Evolutionary conservation across 1,284 basidiomycete genomes (phyloP).

Genomic region (Rugiboletus extremiorientalis): DNA sequence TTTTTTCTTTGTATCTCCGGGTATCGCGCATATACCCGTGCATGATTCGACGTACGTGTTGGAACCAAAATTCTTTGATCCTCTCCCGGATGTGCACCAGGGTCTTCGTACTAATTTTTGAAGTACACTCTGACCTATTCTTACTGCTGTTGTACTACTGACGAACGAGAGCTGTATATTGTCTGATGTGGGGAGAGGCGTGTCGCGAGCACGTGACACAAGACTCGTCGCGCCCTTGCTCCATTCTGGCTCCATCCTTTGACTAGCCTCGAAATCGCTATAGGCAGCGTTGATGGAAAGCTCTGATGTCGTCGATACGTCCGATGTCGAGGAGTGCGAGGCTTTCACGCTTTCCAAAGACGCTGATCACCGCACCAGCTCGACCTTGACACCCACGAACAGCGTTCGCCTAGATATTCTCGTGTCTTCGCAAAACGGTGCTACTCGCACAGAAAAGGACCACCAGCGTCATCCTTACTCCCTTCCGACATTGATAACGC

Average conservation of each 20-base stretch:
- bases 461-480: background rate
- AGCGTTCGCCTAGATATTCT: background rate
- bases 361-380: background rate
- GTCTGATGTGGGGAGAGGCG: background rate
- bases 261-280: background rate
- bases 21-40: slow-evolving; percentile 26
- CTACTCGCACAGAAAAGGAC: background rate
- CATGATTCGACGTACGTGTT: slow-evolving; percentile 13
- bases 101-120: slow-evolving; percentile 6
- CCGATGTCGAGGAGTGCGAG: slow-evolving; percentile 56
- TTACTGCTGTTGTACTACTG: slow-evolving; percentile 22
- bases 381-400: background rate
- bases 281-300: slow-evolving; percentile 25
- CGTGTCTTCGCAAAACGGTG: slow-evolving; percentile 2
- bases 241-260: no score
- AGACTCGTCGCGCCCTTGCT: background rate
- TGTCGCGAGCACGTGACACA: slow-evolving; percentile 27
- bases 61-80: slow-evolving; percentile 4
- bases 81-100: background rate
- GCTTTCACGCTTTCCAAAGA: slow-evolving; percentile 26
- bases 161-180: slow-evolving; percentile 16
- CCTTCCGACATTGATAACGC: background rate
- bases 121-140: slow-evolving; percentile 7
- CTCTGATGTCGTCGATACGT: slow-evolving; percentile 58
- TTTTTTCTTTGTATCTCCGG: slow-evolving; percentile 21